Percentiles rank a stretch among this genome's conserved stretches.
These are phyloP conservation scores for Ophiocordyceps camponoti-leonardi DNA, from an alignment of 2,329 filamentous ascomycete genomes.

Conservation along the genomic window DNA sequence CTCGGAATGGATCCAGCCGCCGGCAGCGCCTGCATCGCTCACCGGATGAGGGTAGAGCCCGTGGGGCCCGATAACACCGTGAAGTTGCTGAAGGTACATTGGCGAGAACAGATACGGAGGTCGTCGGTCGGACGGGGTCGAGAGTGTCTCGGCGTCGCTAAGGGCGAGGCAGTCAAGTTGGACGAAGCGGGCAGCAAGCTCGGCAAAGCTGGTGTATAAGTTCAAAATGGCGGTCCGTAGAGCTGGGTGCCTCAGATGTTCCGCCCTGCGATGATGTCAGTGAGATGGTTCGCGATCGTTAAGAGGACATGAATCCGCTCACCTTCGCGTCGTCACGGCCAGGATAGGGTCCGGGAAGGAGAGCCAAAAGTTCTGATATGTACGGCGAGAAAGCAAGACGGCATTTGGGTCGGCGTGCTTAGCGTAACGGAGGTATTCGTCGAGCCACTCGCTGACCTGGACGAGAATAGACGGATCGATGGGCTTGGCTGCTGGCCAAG, in stretches of 20 bases:
- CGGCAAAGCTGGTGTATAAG: constrained; percentile 26
- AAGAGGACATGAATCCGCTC: constrained; percentile 5
- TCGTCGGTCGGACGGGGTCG: constrained; percentile 2
- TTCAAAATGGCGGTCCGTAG: constrained; percentile 4
- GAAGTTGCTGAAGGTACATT: constrained; percentile 27
- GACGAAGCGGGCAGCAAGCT: constrained; percentile 33
- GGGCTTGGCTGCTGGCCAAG: constrained; percentile 17
- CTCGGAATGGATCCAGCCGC: constrained; percentile 5
- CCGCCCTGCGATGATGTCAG: constrained; percentile 1
- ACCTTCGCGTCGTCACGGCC: constrained; percentile 20
- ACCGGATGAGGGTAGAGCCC: constrained; percentile 4
- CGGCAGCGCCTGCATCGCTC: constrained; percentile 3
- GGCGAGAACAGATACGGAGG: constrained; percentile 11
- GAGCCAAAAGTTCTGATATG: constrained; percentile 32
- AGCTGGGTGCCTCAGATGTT: constrained; percentile 1
- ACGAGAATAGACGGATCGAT: constrained; percentile 26
- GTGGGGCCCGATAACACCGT: constrained; percentile 9
- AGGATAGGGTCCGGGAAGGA: constrained; percentile 30
- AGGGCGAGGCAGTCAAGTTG: constrained; percentile 22
- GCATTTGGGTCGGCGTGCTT: constrained; percentile 13
- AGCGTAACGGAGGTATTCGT: constrained; percentile 26
- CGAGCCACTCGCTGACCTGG: constrained; percentile 31
- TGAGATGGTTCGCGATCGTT: not conserved
- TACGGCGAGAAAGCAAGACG: constrained; percentile 24
- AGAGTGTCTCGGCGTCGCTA: constrained; percentile 4